These are phyloP conservation scores for Macroventuria anomochaeta DNA, from an alignment of 2,329 filamentous ascomycete genomes.

Conservation along the genomic window DNA sequence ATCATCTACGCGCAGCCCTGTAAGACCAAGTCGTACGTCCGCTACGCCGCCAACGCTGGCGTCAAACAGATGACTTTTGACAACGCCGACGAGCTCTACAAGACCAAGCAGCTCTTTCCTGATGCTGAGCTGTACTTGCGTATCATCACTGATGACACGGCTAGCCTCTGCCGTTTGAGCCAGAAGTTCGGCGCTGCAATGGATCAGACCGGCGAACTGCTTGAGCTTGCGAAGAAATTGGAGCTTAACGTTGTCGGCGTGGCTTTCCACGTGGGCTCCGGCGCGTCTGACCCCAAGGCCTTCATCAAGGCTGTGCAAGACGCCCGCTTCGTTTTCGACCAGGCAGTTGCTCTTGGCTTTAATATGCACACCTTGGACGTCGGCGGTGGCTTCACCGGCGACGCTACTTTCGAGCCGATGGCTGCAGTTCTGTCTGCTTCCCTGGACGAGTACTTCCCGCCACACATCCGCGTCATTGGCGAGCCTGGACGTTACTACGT, in stretches of 20 bases:
- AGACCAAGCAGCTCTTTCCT: conserved; percentile 91
- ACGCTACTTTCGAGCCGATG: conserved; percentile 93
- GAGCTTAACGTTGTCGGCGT: conserved; percentile 92
- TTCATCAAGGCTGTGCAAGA: conserved; percentile 92
- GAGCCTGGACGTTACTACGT: conserved; percentile 98
- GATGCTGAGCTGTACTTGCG: conserved; percentile 90
- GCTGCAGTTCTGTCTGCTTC: conserved; percentile 79
- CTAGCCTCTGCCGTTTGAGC: conserved; percentile 91
- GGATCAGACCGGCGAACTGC: conserved; percentile 77
- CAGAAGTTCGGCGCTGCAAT: conserved; percentile 96
- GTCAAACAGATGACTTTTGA: conserved; percentile 99
- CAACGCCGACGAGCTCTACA: conserved; percentile 96
- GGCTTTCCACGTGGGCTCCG: conserved; percentile 97
- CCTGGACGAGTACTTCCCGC: conserved; percentile 86
- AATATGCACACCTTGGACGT: conserved; percentile 88
- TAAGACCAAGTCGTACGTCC: conserved; percentile 98
- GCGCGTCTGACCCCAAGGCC: conserved; percentile 89
- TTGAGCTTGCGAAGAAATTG: conserved; percentile 79
- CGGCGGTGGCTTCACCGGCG: conserved; percentile 88
- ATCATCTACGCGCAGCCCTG: conserved; percentile 99
- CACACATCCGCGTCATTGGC: conserved; percentile 83
- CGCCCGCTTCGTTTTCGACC: conserved; percentile 86
- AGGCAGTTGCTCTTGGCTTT: conserved; percentile 78
- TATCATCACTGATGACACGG: conserved; percentile 95
- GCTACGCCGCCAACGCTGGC: conserved; percentile 81